Conservation (phyloP, 768 basidiomycete species). For the Podaxis carcinomalis region DNA sequence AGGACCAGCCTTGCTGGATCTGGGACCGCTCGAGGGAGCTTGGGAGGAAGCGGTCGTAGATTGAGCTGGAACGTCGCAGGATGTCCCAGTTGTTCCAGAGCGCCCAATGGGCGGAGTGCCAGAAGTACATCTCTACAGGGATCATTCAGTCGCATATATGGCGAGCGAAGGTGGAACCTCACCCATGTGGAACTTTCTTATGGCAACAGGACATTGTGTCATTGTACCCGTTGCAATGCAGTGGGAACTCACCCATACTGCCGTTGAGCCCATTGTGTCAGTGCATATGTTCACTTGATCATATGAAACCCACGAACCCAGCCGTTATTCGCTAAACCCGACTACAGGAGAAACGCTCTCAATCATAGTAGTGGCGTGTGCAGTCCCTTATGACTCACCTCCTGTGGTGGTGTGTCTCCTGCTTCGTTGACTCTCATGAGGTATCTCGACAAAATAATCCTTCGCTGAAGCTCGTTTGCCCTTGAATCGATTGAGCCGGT, state of each 20-base stretch:
- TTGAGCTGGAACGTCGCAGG: constrained; percentile 36
- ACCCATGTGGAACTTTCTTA: constrained; percentile 58
- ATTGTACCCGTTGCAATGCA: not conserved
- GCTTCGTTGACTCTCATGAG: constrained; percentile 58
- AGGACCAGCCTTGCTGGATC: constrained; percentile 45
- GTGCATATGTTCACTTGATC: not conserved
- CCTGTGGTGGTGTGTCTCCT: constrained; percentile 51
- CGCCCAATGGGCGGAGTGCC: constrained; percentile 57
- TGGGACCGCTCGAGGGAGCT: constrained; percentile 44
- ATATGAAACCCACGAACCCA: constrained; percentile 37
- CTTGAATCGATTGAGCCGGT: constrained; percentile 45
- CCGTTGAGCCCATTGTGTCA: not conserved
- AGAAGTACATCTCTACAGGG: constrained; percentile 46
- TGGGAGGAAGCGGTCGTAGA: constrained; percentile 45
- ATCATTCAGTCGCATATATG: not conserved
- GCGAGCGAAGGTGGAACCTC: not conserved
- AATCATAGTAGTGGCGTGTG: not conserved
- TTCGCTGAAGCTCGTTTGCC: constrained; percentile 51
- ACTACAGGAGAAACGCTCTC: constrained; percentile 24
- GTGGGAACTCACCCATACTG: constrained; percentile 32
- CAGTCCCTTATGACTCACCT: constrained; percentile 30
- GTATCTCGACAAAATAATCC: constrained; percentile 53
- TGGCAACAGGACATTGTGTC: not conserved
- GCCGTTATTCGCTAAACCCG: constrained; percentile 50
- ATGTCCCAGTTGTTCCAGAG: constrained; percentile 60